Evolutionary conservation across 768 basidiomycete species (phyloP).

Genomic region (Psilocybe azurescens): DNA sequence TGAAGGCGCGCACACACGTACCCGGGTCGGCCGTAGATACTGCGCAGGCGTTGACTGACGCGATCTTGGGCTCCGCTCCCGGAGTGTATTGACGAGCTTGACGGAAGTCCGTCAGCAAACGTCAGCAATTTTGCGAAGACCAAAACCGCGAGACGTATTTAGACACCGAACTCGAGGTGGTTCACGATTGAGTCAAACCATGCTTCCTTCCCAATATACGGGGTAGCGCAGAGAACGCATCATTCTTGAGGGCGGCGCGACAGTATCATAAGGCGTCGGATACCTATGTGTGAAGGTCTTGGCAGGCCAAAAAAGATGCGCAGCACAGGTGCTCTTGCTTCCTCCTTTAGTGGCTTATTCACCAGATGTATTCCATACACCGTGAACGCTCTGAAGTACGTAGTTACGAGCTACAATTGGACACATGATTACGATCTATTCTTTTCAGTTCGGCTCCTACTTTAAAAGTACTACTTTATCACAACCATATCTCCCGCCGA

Average conservation of each 20-base stretch:
- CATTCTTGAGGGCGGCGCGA: slow-evolving; percentile 7
- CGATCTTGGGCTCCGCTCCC: slow-evolving; percentile 3
- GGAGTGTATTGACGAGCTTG: slow-evolving; percentile 1
- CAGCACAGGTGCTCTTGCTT: not conserved
- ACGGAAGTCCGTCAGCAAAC: not conserved
- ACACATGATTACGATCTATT: too few relatives aligned
- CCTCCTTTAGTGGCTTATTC: not conserved
- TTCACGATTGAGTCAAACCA: not conserved
- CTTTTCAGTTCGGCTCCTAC: too few relatives aligned
- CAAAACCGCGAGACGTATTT: too few relatives aligned
- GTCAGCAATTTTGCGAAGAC: not conserved
- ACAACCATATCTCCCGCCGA: too few relatives aligned
- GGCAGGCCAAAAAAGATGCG: slow-evolving; percentile 4
- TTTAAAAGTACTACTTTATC: too few relatives aligned
- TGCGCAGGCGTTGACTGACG: not conserved
- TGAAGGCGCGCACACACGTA: not conserved
- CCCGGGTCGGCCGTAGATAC: not conserved
- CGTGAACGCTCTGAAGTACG: too few relatives aligned
- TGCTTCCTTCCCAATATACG: too few relatives aligned
- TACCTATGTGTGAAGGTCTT: not conserved
- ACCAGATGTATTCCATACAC: too few relatives aligned
- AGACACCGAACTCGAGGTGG: too few relatives aligned
- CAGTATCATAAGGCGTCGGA: not conserved
- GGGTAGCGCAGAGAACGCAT: slow-evolving; percentile 1
- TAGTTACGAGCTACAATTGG: too few relatives aligned